Evolutionary conservation across 176 grass and related monocot genomes (phyloP).

Genomic region (Dendrocalamus sinicus): DNA sequence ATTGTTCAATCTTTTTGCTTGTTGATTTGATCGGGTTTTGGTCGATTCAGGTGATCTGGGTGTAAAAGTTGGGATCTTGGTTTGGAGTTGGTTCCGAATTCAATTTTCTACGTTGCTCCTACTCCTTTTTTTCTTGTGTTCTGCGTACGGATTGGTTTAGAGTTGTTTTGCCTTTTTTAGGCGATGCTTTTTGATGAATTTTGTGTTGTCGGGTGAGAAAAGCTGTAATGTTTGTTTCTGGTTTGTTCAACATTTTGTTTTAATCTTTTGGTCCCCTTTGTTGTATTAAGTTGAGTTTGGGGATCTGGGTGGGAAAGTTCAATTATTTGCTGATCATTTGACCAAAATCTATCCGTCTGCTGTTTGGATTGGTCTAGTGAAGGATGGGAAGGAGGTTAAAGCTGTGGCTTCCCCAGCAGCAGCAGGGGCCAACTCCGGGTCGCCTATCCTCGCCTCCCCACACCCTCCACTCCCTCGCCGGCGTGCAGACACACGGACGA

Average conservation of each 20-base stretch:
- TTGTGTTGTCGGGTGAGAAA: slow-evolving; percentile 30
- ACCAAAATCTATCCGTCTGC: slow-evolving; percentile 16
- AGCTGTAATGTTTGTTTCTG: slow-evolving; percentile 37
- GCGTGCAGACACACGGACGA: slow-evolving; percentile 34
- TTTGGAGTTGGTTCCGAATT: slow-evolving; percentile 15
- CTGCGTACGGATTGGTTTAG: background rate
- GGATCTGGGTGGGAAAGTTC: background rate
- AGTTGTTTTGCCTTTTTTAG: slow-evolving; percentile 10
- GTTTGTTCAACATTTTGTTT: slow-evolving; percentile 8
- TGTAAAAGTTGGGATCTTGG: slow-evolving; percentile 28
- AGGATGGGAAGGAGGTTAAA: slow-evolving; percentile 56
- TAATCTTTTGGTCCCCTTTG: background rate
- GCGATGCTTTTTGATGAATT: slow-evolving; percentile 13
- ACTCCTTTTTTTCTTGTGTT: background rate
- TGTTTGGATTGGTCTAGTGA: slow-evolving; percentile 49
- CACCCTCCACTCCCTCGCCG: slow-evolving; percentile 61
- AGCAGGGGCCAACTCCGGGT: slow-evolving; percentile 48
- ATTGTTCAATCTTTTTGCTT: background rate
- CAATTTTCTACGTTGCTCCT: background rate
- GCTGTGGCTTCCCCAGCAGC: slow-evolving; percentile 44
- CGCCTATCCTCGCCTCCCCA: slow-evolving; percentile 53
- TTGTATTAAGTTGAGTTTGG: slow-evolving; percentile 13
- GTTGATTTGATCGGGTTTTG: slow-evolving; percentile 5
- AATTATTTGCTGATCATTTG: background rate
- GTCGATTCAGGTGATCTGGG: background rate